Base-by-base conservation (phyloP, 306 rosid species). In the Ziziphus jujuba region DNA sequence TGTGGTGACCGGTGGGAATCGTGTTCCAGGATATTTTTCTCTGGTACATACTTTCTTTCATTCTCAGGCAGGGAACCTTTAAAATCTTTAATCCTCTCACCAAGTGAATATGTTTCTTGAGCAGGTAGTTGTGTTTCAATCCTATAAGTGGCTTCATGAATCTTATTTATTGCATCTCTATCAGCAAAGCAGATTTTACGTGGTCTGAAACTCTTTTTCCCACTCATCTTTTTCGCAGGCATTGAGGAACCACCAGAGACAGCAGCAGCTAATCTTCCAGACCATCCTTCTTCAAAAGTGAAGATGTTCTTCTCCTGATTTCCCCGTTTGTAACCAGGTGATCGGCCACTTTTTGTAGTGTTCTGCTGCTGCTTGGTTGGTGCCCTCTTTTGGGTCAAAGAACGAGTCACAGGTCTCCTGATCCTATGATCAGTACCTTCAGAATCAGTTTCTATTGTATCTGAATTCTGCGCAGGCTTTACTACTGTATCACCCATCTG, bases 391-490 rank as follows among this genome's bases (percentile, higher is more conserved):
- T 75, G 79, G 64, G 79, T 71, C 74, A 63, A 68, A 24, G 95
- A 83, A 69, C 82, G 85, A 73, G 97, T 84, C 69, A 79, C 78
- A 51, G 99, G 97, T 61, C 90, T 85, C 79, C 62, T 74, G 40
- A n/a, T 44, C 68, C 77, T 28, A 44, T 69, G 77, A 63, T 71
- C 80, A 31, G 83, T 75, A 81, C 77, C 76, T 84, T 93, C 95
- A 57, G 97, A 90, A 77, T 88, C 97, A 45, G 91, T 83, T 85
- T 90, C 99, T 72, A 90, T 90, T 17, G 92, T 75, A 75, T 93
- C 97, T 0, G 99, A 93, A 72, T 77, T 85, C 58, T 88, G 91
- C 66, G 71, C 80, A 44, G 65, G 63, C 75, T 75, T 78, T 67
- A 72, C 72, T 57, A 69, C 77, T 66, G 52, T 66, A 59, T 79